Conservation (phyloP, 768 basidiomycete genomes). For the Coprinellus aureogranulatus region DNA sequence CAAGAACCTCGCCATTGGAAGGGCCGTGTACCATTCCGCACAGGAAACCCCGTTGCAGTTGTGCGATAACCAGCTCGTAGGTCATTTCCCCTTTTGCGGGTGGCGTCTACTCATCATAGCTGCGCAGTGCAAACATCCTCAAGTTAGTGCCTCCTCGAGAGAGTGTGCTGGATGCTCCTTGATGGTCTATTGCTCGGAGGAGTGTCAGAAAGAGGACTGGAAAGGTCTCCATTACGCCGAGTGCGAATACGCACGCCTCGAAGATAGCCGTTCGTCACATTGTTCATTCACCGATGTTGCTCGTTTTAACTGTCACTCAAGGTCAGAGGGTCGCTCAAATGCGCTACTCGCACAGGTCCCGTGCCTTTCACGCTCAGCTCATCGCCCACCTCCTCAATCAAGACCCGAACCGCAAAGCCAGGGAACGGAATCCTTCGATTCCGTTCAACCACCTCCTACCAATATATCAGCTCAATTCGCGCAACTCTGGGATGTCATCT, state of each 20-base stretch:
- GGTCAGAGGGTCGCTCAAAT: background rate
- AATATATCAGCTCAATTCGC: background rate
- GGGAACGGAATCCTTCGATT: background rate
- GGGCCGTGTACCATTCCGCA: too few species aligned
- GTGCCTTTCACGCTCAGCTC: background rate
- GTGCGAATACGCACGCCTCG: background rate
- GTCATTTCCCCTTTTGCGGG: too few species aligned
- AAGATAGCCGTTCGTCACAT: background rate
- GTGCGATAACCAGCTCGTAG: too few species aligned
- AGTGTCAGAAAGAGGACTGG: background rate
- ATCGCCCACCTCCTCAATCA: background rate
- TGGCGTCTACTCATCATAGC: too few species aligned
- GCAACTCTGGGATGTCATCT: background rate
- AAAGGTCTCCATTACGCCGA: background rate
- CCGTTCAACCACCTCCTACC: background rate
- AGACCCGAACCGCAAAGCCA: background rate
- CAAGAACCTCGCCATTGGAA: too few species aligned
- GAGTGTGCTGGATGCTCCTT: background rate
- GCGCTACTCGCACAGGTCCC: background rate
- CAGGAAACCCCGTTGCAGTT: too few species aligned
- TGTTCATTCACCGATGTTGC: background rate
- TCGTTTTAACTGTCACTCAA: background rate
- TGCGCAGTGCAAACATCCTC: too few species aligned
- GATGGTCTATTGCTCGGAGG: background rate
- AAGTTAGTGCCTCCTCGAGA: too few species aligned